Conservation (phyloP, 768 basidiomycete species). For the Fomitopsis pulvina region DNA sequence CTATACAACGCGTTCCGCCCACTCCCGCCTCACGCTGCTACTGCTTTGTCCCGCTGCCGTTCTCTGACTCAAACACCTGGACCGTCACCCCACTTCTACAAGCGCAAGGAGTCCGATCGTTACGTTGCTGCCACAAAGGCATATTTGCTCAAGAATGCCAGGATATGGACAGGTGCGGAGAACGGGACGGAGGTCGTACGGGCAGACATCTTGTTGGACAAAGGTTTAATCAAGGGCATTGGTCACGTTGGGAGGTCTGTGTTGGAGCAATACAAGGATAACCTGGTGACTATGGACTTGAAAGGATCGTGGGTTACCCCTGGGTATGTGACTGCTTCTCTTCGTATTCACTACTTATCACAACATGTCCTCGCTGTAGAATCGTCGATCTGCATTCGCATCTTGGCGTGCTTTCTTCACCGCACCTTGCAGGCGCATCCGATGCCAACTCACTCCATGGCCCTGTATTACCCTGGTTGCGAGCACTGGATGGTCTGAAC, state of each 20-base stretch:
- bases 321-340: conserved; percentile 30
- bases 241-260: conserved; percentile 34
- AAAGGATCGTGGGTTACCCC: conserved; percentile 75
- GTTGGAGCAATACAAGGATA: conserved; percentile 16
- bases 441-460: conserved; percentile 40
- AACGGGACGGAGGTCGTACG: conserved; percentile 61
- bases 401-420: conserved; percentile 8
- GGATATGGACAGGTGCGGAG: conserved; percentile 73
- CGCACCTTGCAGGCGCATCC: conserved; percentile 23
- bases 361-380: conserved; percentile 7
- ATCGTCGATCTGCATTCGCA: conserved; percentile 43
- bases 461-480: conserved; percentile 44
- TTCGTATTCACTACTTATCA: no score
- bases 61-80: conserved; percentile 35
- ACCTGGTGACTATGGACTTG: conserved; percentile 51
- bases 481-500: conserved; percentile 74
- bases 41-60: conserved; percentile 27
- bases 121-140: conserved; percentile 58
- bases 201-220: conserved; percentile 65
- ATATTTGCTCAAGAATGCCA: conserved; percentile 53
- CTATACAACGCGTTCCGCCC: background rate
- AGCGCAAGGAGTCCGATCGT: conserved; percentile 54
- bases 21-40: conserved; percentile 1
- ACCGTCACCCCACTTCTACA: conserved; percentile 38
- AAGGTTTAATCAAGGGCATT: conserved; percentile 57